Evolutionary conservation across 2,329 filamentous ascomycete species (phyloP), one percentile per base, ranked within the genome.

Genomic region (Fusarium nanum): DNA sequence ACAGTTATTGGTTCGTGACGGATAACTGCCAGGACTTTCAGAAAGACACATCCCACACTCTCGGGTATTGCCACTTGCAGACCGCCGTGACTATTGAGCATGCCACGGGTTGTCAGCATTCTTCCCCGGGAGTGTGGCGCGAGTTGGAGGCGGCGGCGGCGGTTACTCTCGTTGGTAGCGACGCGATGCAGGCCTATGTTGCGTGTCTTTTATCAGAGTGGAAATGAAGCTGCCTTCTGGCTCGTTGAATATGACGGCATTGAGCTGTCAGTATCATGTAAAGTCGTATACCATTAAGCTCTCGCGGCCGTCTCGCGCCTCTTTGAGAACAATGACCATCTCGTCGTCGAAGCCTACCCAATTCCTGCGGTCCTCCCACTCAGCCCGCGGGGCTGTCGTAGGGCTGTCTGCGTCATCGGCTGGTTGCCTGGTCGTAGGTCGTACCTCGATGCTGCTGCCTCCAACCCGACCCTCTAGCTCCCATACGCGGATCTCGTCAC

Each of bases 311-410:
- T 87, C 83, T 27, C 82, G 79, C 68, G 88, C 87, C 80, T 95
- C 92, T 70, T 92, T 91, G 53, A 97, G 83, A 44, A 97, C 89
- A 66, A 97, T 90, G n/a, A 97, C 92, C 81, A 93, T 93, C 79
- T 97, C 93, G 45, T 97, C 93, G 75, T 97, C 93, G 75, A 97
- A 97, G 0, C 93, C 93, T 11, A 97, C 89, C 88, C 92, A 95
- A 54, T 87, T 87, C 63, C 84, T 81, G 50, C 81, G 78, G 61
- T 85, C 84, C 37, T 86, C 82, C 78, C 81, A 82, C 41, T 77
- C 74, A 30, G 73, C 57, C n/a, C 67, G 56, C 56, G 64, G 45
- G 6, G 56, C 47, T 13, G 44, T 40, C 22, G 54, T 42, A 64
- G 45, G 55, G 44, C 54, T 71, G 32, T 72, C 72, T 37, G 64